Base-by-base conservation (phyloP, 495 filamentous ascomycete genomes). In the Xylaria acuta region DNA sequence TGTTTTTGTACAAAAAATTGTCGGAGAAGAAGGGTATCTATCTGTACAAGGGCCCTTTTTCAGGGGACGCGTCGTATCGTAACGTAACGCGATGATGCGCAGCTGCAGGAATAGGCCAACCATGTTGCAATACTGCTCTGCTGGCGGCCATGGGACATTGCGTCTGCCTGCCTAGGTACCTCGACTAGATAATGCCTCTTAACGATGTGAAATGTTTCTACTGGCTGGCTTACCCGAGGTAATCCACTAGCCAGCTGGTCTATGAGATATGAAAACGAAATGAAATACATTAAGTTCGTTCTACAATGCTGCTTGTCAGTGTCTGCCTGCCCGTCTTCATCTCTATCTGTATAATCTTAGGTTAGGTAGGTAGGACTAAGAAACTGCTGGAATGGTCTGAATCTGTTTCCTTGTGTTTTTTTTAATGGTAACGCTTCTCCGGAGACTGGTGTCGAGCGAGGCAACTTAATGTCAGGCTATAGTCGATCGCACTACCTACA, bases 261-360 rank as follows among this genome's bases (percentile, higher is more conserved):
- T 62, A 70, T 18, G 67, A 70, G 67, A 70, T 62, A 70, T 36
- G 67, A 56, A 4, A 49, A 3, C 38, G 60, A 34, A 59, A 45
- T 69, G 5, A 43, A 43, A 59, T 69, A 34, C 12, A 30, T 7
- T 2, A 32, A 56, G 12, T 32, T 56, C 41, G 25, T 65, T 49
- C 2, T 0, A 49, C 14, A 32, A 56, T 32, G 12, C 4, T 32
- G 11, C 14, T 54, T 16, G 11, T 32, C 53, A 12, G 22, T 32
- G 9, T 1, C 25, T 30, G 12, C 11, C 12, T 54, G 3, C 1
- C 22, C 4, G 12, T 16, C 51, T 54, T 1, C 8, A 3, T 30
- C 2, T 54, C 1, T 9, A 30, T 25, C 11, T 9, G 25, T 9
- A 22, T 25, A 30, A 47, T 3, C 38, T 20, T 47, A 11, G 14